phyloP scores from a whole-genome alignment of 352 stramenopile genomes.

The Globisporangium canariense region DNA sequence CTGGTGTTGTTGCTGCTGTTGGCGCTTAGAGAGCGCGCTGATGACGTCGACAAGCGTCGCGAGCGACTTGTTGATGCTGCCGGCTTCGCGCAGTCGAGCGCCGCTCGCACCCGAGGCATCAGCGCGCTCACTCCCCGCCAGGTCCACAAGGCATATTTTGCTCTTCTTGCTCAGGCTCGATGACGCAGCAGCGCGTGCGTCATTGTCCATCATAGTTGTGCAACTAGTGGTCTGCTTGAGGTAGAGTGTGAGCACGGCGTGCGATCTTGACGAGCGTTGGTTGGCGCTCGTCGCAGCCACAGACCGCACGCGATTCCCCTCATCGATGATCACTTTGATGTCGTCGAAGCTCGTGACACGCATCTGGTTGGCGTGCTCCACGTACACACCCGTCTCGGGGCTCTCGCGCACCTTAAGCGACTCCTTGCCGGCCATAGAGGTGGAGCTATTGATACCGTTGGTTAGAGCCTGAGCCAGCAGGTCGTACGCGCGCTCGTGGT shows the following conservation, averaged over 20 bases:
- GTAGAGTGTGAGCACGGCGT: slow-evolving; percentile 63
- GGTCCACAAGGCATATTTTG: slow-evolving; percentile 73
- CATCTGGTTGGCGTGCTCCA: slow-evolving; percentile 52
- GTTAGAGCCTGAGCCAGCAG: slow-evolving; percentile 30
- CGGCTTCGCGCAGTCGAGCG: slow-evolving; percentile 59
- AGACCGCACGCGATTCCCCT: slow-evolving; percentile 56
- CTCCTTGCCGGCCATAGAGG: slow-evolving; percentile 26
- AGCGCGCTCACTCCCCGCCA: slow-evolving; percentile 62
- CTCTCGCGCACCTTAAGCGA: slow-evolving; percentile 73
- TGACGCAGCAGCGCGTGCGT: not conserved
- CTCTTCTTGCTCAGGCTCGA: slow-evolving; percentile 28
- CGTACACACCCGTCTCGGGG: slow-evolving; percentile 60
- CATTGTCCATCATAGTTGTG: not conserved
- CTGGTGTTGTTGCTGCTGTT: not conserved
- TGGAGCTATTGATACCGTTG: not conserved
- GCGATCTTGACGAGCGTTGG: slow-evolving; percentile 49
- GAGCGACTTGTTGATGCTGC: slow-evolving; percentile 82
- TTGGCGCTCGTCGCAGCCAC: slow-evolving; percentile 48
- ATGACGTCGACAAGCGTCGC: slow-evolving; percentile 85
- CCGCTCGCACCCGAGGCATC: slow-evolving; percentile 49
- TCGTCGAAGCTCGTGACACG: slow-evolving; percentile 49
- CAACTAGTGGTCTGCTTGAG: slow-evolving; percentile 32
- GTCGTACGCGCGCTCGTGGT: slow-evolving; percentile 75
- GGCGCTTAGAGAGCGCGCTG: slow-evolving; percentile 50
- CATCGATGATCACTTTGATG: slow-evolving; percentile 51